Evolutionary conservation across 208 protist genomes (phyloP).

Genomic region (Crithidia expoeki): DNA sequence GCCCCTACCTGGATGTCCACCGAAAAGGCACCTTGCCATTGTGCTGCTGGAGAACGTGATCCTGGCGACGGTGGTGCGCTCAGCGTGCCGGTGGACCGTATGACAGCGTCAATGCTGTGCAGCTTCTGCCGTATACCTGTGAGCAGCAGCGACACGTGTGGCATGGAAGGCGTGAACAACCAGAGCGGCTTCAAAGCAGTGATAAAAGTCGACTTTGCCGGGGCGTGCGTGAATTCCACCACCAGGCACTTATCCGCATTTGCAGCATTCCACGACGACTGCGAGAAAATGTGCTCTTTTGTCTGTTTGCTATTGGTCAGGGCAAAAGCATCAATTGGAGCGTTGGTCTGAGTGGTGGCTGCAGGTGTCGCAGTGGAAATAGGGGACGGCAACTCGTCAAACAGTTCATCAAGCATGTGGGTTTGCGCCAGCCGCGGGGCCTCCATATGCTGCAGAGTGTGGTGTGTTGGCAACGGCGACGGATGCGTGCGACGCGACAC

Average conservation of each 20-base stretch:
- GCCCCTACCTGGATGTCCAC: constrained; percentile 11
- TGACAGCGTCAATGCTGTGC: background rate
- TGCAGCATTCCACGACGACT: background rate
- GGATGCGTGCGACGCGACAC: background rate
- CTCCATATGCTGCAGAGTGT: constrained; percentile 2
- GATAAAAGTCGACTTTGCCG: background rate
- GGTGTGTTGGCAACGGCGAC: constrained; percentile 1
- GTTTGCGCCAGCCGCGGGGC: constrained; percentile 5
- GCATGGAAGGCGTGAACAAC: constrained; percentile 30
- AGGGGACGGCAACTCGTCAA: constrained; percentile 15
- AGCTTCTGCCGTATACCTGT: constrained; percentile 10
- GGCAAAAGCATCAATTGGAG: background rate
- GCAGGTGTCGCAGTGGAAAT: background rate
- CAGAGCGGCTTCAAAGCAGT: constrained; percentile 16
- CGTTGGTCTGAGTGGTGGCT: too few relatives aligned
- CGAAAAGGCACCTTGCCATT: background rate
- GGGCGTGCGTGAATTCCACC: constrained; percentile 1
- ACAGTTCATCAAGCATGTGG: constrained; percentile 24
- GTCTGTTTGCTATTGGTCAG: background rate
- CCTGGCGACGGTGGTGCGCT: background rate
- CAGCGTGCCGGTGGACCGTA: background rate
- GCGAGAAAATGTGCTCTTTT: background rate
- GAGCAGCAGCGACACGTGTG: constrained; percentile 13
- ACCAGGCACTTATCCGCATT: background rate
- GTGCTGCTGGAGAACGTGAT: background rate